Base-by-base conservation (phyloP, 2,329 filamentous ascomycete species). In the Sclerotiophoma versabilis region DNA sequence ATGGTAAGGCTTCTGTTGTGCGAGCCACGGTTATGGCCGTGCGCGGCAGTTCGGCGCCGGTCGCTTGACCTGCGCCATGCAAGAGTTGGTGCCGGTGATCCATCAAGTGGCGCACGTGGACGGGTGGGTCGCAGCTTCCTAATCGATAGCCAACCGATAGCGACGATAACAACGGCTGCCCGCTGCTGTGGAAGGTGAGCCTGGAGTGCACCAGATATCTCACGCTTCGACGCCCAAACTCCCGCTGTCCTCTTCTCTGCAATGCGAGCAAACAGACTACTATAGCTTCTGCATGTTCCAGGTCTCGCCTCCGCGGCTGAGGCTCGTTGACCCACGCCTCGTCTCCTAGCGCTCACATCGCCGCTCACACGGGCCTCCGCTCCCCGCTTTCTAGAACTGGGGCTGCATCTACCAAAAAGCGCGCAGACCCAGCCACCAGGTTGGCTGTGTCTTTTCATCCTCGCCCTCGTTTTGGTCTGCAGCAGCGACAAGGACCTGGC, bases 341-440 rank as follows among this genome's bases (percentile, higher is more conserved):
- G 44, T 25, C 36, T 49, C 30, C 26, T 55, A 59, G 60, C 57
- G 42, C 47, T 49, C 49, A 61, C 58, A 38, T 57, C 37, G 47
- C 32, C 43, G 32, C 47, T 23, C 9, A 34, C 32, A 41, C 53
- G 47, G 39, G 42, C 42, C 37, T 48, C 58, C 57, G 42, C 36
- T 61, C 58, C 64, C 64, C 62, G 64, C 64, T 64, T 65, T 64
- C 57, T 61, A 56, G 49, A 54, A 39, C 44, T 43, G 39, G 50
- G 54, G 55, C 55, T 54, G 51, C 48, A 48, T 25, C 55, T 49
- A 55, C 59, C 57, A 59, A 63, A 67, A 63, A 60, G 54, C 62
- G 62, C 64, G 57, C 64, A 67, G n/a, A 44, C 57, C 64, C 64
- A 65, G 53, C 55, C 58, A 52, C 62, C 57, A 46, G 63, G 62